These are phyloP conservation scores for Colletotrichum sp. DNA, from an alignment of 2,329 filamentous ascomycete species.

Conservation along the genomic window DNA sequence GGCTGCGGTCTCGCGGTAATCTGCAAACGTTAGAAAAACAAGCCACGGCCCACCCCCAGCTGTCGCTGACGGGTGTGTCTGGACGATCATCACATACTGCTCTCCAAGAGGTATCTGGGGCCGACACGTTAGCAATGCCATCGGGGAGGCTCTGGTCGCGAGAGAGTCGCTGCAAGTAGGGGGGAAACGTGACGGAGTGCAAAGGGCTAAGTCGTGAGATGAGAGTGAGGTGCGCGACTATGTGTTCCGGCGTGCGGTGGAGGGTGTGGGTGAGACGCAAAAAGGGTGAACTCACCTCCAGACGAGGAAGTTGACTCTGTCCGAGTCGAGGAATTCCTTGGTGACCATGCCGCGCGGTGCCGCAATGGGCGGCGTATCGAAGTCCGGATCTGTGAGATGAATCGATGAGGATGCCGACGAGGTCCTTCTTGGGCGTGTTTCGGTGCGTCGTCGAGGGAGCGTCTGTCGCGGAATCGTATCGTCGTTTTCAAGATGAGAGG, in stretches of 20 bases:
- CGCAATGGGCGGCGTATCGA: constrained; percentile 21
- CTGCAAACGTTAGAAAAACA: constrained; percentile 40
- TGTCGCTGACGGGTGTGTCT: constrained; percentile 12
- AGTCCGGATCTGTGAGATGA: neutral
- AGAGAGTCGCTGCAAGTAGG: neutral
- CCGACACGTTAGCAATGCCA: constrained; percentile 17
- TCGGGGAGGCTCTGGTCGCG: neutral
- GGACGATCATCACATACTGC: constrained; percentile 54
- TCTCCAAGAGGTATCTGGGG: constrained; percentile 64
- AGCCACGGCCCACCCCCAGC: constrained; percentile 12
- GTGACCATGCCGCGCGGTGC: constrained; percentile 39
- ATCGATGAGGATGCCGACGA: neutral
- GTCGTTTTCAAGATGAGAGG: constrained; percentile 22
- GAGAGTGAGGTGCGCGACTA: constrained; percentile 11
- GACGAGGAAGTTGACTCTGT: constrained; percentile 73
- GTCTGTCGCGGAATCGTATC: neutral
- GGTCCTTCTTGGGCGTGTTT: neutral
- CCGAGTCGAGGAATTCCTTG: constrained; percentile 70
- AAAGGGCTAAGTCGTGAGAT: neutral
- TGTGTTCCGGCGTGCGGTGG: neutral
- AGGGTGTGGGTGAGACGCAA: constrained; percentile 23
- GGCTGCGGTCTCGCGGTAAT: constrained; percentile 71
- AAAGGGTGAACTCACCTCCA: constrained; percentile 65
- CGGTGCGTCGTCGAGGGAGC: constrained; percentile 12
- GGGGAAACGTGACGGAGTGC: neutral